These are phyloP conservation scores for Bisporella sp. DNA, from an alignment of 2,329 filamentous ascomycete species.

Conservation along the genomic window DNA sequence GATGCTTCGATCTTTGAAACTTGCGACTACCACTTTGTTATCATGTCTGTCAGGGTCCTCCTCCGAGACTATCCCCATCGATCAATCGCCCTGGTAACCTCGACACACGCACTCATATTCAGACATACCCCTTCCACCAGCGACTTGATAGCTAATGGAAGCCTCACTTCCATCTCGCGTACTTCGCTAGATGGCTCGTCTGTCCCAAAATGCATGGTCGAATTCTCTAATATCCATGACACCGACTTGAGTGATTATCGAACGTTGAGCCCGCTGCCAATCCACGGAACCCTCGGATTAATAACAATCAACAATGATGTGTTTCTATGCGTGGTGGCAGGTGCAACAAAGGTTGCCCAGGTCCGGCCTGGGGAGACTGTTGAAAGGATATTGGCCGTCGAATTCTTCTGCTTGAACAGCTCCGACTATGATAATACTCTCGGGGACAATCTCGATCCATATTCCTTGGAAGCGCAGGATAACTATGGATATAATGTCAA, in stretches of 20 bases:
- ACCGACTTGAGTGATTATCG: slow-evolving; percentile 71
- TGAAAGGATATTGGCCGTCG: slow-evolving; percentile 77
- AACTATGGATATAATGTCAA: slow-evolving; percentile 46
- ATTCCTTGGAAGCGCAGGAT: slow-evolving; percentile 20
- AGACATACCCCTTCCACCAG: slow-evolving; percentile 64
- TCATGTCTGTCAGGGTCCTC: slow-evolving; percentile 29
- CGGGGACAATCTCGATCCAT: slow-evolving; percentile 35
- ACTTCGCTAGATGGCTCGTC: slow-evolving; percentile 16
- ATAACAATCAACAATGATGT: slow-evolving; percentile 80
- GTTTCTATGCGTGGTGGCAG: slow-evolving; percentile 84
- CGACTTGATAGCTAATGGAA: slow-evolving; percentile 52
- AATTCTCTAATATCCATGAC: slow-evolving; percentile 62
- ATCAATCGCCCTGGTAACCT: slow-evolving; percentile 77
- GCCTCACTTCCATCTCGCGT: slow-evolving; percentile 45
- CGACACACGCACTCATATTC: slow-evolving; percentile 76
- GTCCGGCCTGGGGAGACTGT: slow-evolving; percentile 84
- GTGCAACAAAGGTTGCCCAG: slow-evolving; percentile 69
- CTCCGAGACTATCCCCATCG: slow-evolving; percentile 80
- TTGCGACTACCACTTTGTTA: not conserved
- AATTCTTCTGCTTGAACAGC: slow-evolving; percentile 89
- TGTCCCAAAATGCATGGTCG: slow-evolving; percentile 64
- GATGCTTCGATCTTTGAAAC: not conserved
- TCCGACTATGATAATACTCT: slow-evolving; percentile 77
- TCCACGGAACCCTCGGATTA: slow-evolving; percentile 81
- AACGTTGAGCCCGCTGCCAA: slow-evolving; percentile 62